Conservation (phyloP, 257 asterid species). For the Nicotiana tomentosiformis region DNA sequence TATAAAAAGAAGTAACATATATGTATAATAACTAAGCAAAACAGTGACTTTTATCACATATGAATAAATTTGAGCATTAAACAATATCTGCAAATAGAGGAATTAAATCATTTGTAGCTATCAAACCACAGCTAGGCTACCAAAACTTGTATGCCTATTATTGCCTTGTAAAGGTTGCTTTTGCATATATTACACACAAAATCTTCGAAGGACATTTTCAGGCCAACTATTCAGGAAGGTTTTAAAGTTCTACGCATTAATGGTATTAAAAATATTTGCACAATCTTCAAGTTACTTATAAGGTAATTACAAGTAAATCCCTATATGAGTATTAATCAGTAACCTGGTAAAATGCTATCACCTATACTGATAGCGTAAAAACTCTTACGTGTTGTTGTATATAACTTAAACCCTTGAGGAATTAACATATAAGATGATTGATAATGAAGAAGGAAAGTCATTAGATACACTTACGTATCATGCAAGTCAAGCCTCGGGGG, state of each 20-base stretch:
- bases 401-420: not conserved
- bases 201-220: not conserved
- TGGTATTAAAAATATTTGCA: not conserved
- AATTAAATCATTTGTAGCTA: not conserved
- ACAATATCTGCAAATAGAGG: not conserved
- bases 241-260: not conserved
- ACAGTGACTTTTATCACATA: not conserved
- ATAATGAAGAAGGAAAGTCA: not conserved
- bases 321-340: not conserved
- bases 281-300: not conserved
- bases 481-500: slow-evolving; percentile 96
- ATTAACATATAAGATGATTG: not conserved
- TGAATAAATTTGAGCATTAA: not conserved
- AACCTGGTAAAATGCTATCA: not conserved
- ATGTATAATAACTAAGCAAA: not conserved
- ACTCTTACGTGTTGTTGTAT: not conserved
- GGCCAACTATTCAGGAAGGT: not conserved
- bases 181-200: not conserved
- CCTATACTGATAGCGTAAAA: not conserved
- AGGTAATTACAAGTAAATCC: not conserved
- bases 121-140: not conserved
- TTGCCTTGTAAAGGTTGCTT: not conserved
- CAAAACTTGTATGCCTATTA: not conserved
- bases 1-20: not conserved
- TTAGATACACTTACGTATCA: slow-evolving; percentile 74